A percentile compares a stretch with the other conserved stretches of the same genome.
phyloP scores from a whole-genome alignment of 1,284 basidiomycete genomes.

The Leccinum pallidistipes region DNA sequence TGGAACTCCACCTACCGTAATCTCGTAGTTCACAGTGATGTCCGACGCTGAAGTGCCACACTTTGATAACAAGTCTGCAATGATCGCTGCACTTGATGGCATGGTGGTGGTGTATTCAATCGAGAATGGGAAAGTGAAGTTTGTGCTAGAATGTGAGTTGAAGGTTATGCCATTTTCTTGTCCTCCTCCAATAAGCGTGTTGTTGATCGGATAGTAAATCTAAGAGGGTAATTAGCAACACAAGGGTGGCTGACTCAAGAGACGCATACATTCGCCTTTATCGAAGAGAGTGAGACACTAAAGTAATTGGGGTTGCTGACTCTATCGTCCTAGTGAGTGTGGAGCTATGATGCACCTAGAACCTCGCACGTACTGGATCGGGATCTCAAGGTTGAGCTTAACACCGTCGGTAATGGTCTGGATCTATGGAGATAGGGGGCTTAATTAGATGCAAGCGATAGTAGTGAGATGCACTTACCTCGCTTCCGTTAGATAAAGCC shows the following conservation, averaged over 20 bases:
- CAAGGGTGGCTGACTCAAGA: neutral
- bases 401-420: constrained; percentile 47
- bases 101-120: constrained; percentile 66
- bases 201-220: constrained; percentile 76
- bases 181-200: constrained; percentile 66
- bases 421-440: constrained; percentile 36
- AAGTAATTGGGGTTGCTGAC: constrained; percentile 90
- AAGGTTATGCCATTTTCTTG: constrained; percentile 63
- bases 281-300: constrained; percentile 65
- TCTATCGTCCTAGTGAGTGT: constrained; percentile 39
- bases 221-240: constrained; percentile 29
- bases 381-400: constrained; percentile 63
- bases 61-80: constrained; percentile 64
- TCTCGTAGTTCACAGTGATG: constrained; percentile 69
- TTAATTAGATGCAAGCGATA: constrained; percentile 2
- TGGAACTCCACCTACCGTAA: constrained; percentile 47
- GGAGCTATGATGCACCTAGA: constrained; percentile 5
- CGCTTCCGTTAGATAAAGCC: constrained; percentile 39
- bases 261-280: constrained; percentile 58
- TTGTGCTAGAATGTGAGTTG: constrained; percentile 62
- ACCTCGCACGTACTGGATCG: constrained; percentile 55
- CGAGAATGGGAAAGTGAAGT: constrained; percentile 80
- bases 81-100: constrained; percentile 60
- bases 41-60: constrained; percentile 62
- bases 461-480: constrained; percentile 38